Evolutionary conservation across 2,329 filamentous ascomycete species (phyloP).

Genomic region (Colletotrichum falcatum): DNA sequence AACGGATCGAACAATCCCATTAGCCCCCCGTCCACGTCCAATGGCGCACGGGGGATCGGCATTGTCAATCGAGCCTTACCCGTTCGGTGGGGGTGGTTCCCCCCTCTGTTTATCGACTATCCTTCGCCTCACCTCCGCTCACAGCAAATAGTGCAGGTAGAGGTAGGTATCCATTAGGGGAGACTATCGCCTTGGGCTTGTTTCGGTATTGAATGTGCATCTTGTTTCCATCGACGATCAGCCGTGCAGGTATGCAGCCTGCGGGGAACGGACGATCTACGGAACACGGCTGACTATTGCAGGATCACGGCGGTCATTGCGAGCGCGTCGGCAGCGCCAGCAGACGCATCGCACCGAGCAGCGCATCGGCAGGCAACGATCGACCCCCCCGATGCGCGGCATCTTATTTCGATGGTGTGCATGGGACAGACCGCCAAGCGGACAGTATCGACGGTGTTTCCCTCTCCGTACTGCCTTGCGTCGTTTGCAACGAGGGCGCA

Average conservation of each 20-base stretch:
- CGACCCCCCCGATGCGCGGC: background rate
- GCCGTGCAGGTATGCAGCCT: background rate
- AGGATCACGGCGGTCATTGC: background rate
- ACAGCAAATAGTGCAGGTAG: background rate
- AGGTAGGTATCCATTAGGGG: background rate
- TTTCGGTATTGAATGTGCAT: background rate
- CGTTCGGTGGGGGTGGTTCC: background rate
- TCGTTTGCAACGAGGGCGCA: background rate
- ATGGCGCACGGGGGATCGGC: slow-evolving; percentile 17
- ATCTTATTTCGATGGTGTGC: slow-evolving; percentile 3
- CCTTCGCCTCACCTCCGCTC: background rate
- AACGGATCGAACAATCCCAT: slow-evolving; percentile 25
- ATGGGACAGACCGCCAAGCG: slow-evolving; percentile 3
- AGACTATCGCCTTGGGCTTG: background rate
- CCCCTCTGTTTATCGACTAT: background rate
- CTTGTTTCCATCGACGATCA: background rate
- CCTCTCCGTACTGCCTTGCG: background rate
- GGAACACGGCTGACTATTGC: background rate
- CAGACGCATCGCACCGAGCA: slow-evolving; percentile 1
- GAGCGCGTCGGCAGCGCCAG: no score
- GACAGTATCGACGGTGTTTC: background rate
- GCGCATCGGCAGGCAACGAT: slow-evolving; percentile 6
- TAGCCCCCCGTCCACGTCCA: background rate
- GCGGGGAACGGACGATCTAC: slow-evolving; percentile 14
- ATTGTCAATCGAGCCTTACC: slow-evolving; percentile 13